Conservation (phyloP, 805 yeast genomes). For the Candida cerambycidarum region DNA sequence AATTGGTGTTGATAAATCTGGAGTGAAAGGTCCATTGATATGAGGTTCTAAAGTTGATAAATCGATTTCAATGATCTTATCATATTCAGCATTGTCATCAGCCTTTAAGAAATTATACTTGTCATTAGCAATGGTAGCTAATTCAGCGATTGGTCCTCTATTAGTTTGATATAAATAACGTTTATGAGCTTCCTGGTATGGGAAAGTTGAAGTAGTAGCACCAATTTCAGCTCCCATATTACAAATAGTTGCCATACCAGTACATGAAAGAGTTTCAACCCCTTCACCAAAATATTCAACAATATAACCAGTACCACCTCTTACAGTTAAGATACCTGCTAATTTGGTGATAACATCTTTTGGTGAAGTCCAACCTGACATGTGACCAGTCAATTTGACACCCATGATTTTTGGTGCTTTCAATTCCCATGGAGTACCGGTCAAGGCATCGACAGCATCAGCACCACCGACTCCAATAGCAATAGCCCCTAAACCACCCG, state of each 20-base stretch:
- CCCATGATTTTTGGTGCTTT: constrained; percentile 96
- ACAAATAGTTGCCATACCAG: constrained; percentile 99
- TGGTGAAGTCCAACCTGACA: constrained; percentile 95
- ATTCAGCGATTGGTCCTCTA: constrained; percentile 78
- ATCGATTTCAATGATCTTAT: constrained; percentile 87
- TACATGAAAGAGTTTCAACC: constrained; percentile 82
- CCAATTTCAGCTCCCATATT: constrained; percentile 99
- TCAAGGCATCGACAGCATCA: constrained; percentile 96
- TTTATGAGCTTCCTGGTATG: constrained; percentile 79
- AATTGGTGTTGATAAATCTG: constrained; percentile 93
- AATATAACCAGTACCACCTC: constrained; percentile 97
- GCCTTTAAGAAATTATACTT: constrained; percentile 69
- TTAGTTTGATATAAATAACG: constrained; percentile 82
- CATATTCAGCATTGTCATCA: constrained; percentile 88
- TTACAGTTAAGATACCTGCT: constrained; percentile 91
- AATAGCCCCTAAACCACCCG: constrained; percentile 97
- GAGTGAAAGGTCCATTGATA: constrained; percentile 97
- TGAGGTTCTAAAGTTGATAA: constrained; percentile 87
- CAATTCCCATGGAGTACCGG: constrained; percentile 98
- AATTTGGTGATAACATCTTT: constrained; percentile 92
- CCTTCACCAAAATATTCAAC: constrained; percentile 98
- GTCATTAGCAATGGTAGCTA: constrained; percentile 64
- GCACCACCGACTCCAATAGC: constrained; percentile 99
- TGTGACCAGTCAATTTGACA: constrained; percentile 84
- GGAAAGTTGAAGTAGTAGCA: constrained; percentile 97